These are phyloP conservation scores for Daedaleopsis sinensis DNA, from an alignment of 768 basidiomycete genomes.

Conservation along the genomic window DNA sequence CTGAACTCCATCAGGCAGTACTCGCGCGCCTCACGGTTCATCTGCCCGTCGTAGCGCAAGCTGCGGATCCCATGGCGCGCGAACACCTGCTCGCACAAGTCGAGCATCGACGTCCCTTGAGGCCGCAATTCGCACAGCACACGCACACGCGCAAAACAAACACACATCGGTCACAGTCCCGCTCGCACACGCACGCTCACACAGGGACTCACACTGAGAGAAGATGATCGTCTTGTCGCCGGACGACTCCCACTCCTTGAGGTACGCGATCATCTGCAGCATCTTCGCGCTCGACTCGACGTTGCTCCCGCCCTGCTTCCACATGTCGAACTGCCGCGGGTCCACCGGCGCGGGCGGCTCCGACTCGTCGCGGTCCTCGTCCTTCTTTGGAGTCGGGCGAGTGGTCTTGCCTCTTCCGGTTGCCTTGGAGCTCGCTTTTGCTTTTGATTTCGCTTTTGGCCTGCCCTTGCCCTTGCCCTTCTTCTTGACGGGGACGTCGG, in stretches of 20 bases:
- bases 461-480: constrained; percentile 34
- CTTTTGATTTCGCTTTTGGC: not conserved
- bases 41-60: constrained; percentile 70
- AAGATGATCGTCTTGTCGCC: constrained; percentile 75
- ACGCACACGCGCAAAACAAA: not conserved
- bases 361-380: constrained; percentile 30
- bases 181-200: not conserved
- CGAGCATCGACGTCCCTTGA: constrained; percentile 74
- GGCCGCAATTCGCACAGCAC: not conserved
- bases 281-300: constrained; percentile 73
- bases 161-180: not conserved
- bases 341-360: constrained; percentile 11
- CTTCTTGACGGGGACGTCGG: not conserved
- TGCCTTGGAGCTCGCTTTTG: constrained; percentile 16
- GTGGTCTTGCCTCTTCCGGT: constrained; percentile 24
- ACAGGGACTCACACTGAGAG: constrained; percentile 58
- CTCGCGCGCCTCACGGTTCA: constrained; percentile 59
- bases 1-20: constrained; percentile 55
- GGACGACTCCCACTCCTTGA: constrained; percentile 59
- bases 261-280: constrained; percentile 53
- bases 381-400: not conserved
- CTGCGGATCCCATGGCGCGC: constrained; percentile 58
- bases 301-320: constrained; percentile 62
- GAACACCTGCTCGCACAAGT: constrained; percentile 63
- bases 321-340: constrained; percentile 46